These are phyloP conservation scores for Gossypium raimondii DNA, from an alignment of 345 rosid genomes.

Conservation along the genomic window DNA sequence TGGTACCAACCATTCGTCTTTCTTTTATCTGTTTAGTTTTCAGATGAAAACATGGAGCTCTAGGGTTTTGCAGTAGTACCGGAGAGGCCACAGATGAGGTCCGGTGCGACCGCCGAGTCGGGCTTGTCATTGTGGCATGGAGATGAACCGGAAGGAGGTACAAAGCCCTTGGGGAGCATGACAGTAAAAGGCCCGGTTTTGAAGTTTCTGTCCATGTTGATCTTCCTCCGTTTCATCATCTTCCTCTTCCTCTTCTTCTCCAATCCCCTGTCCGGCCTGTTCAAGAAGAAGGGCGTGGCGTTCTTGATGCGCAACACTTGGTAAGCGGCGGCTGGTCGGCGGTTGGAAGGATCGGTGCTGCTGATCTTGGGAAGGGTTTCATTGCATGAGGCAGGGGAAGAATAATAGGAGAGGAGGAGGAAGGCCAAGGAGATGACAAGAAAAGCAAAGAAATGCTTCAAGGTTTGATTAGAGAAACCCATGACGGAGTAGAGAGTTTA, in stretches of 20 bases:
- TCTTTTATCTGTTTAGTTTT: conserved; percentile 4
- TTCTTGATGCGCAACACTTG: conserved; percentile 13
- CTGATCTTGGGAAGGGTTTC: conserved; percentile 4
- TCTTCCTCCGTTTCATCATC: conserved; percentile 10
- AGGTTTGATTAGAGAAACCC: conserved; percentile 16
- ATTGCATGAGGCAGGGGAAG: conserved; percentile 2
- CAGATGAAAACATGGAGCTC: neutral
- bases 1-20: neutral
- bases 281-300: conserved; percentile 8
- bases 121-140: conserved; percentile 54
- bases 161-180: conserved; percentile 62
- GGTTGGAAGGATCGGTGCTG: neutral
- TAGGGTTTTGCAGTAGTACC: conserved; percentile 23
- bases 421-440: neutral
- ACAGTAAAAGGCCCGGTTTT: conserved; percentile 33
- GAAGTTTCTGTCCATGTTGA: neutral
- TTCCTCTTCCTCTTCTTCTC: conserved; percentile 1
- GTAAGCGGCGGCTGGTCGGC: neutral
- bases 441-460: conserved; percentile 10
- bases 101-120: conserved; percentile 14
- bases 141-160: conserved; percentile 65
- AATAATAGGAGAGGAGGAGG: neutral
- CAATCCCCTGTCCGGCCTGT: neutral
- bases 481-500: neutral
- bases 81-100: conserved; percentile 39